Base-by-base conservation (phyloP, 768 basidiomycete genomes). In the Cantharellus cinnabarinus region DNA sequence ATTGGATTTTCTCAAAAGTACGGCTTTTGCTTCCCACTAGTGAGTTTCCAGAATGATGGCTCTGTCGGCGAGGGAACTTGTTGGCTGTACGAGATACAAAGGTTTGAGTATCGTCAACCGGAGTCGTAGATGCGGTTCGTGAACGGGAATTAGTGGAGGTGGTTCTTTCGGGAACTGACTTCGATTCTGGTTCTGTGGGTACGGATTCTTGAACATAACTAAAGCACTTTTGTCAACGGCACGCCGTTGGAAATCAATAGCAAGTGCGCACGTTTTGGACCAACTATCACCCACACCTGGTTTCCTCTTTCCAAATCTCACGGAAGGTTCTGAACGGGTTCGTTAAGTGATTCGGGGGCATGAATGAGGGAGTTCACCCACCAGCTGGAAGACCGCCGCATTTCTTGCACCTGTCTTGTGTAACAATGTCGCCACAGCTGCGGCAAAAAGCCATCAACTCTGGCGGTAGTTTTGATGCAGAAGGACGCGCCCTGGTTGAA, bases 351-450 rank as follows among this genome's bases (percentile, higher is more conserved):
- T 29, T 29, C 20, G 20, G 20, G 20, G 20, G 20, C 20, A 29
- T 29, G 20, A 29, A 29, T 29, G 42, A 44, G 48, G 44, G 52
- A 42, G 14, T 35, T 42, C 20, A 50, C 60, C 55, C 67, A 89
- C 87, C 86, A 58, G 85, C 87, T 58, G 83, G 72, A 15, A 74
- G 72, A 58, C 88, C 88, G 63, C 88, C 87, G 68, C 87, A 90
- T 69, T 78, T 82, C 70, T 85, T 89, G 57, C 82, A 82, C 50
- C 72, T 20, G 69, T 55, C 79, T 79, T 48, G 40, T 41, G 74
- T 67, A 40, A 89, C 85, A 60, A 90, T 87, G 62, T 89, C 83
- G 60, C 87, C 88, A 66, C 87, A 90, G 67, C 85, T 75, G 61
- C 84, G 77, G 72, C 88, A 90, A 66, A 89, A 89, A 34, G 83